Conservation (phyloP, 371 early-diverging fungal species). For the Mortierella sp. region DNA sequence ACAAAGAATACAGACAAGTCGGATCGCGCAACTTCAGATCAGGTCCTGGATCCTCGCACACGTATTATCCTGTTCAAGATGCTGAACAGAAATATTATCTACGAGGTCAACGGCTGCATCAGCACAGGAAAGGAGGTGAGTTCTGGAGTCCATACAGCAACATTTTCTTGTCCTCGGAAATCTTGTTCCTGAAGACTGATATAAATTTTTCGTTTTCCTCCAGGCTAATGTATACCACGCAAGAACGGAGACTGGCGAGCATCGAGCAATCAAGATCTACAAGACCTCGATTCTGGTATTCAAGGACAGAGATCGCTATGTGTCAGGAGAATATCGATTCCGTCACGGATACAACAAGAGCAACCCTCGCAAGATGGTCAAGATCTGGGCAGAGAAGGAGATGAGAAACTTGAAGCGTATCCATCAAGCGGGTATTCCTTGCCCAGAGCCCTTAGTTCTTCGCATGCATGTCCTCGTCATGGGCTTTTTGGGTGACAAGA, state of each 20-base stretch:
- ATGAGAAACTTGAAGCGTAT: constrained; percentile 98
- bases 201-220: neutral
- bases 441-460: constrained; percentile 94
- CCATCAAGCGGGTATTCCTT: constrained; percentile 91
- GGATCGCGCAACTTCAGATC: constrained; percentile 98
- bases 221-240: constrained; percentile 98
- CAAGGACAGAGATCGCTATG: constrained; percentile 99
- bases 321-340: constrained; percentile 98
- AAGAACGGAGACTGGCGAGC: constrained; percentile 83
- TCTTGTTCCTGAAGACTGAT: neutral
- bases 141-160: too few species aligned
- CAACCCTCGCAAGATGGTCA: constrained; percentile 99
- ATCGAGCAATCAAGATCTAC: constrained; percentile 98
- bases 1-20: constrained; percentile 83
- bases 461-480: constrained; percentile 98
- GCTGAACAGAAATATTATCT: constrained; percentile 89
- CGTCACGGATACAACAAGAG: constrained; percentile 94
- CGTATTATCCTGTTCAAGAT: constrained; percentile 97
- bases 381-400: constrained; percentile 99
- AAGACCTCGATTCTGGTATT: constrained; percentile 99
- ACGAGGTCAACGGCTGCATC: constrained; percentile 97
- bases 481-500: constrained; percentile 93
- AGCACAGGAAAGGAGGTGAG: constrained; percentile 97
- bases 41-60: constrained; percentile 98
- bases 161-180: constrained; percentile 7